Evolutionary conservation across 2,329 filamentous ascomycete genomes (phyloP).

Genomic region (Neonectria sp.): DNA sequence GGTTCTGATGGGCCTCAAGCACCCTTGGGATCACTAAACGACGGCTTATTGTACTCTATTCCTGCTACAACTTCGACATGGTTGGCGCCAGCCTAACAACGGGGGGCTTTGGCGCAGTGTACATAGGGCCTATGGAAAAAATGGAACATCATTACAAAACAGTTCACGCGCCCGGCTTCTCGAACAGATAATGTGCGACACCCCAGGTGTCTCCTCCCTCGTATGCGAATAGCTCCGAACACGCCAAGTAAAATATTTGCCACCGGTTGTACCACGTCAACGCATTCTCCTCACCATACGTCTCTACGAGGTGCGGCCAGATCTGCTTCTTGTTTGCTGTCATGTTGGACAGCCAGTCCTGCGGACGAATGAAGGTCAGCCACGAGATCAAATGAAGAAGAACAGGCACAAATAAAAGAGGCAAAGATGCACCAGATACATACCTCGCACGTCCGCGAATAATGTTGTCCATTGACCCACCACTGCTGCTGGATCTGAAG

Average conservation of each 20-base stretch:
- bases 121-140: slow-evolving; percentile 36
- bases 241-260: slow-evolving; percentile 82
- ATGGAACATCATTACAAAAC: slow-evolving; percentile 2
- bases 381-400: not conserved
- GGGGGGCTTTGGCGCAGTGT: slow-evolving; percentile 32
- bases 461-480: slow-evolving; percentile 80
- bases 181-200: slow-evolving; percentile 76
- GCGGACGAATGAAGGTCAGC: not conserved
- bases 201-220: slow-evolving; percentile 78
- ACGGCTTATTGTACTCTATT: slow-evolving; percentile 29
- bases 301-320: slow-evolving; percentile 75
- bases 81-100: slow-evolving; percentile 19
- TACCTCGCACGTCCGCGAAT: slow-evolving; percentile 79
- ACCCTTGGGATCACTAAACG: slow-evolving; percentile 93
- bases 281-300: slow-evolving; percentile 74
- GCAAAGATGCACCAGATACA: slow-evolving; percentile 30
- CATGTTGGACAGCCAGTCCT: slow-evolving; percentile 77
- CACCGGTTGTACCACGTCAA: slow-evolving; percentile 78
- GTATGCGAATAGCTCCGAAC: slow-evolving; percentile 78
- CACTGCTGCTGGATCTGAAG: slow-evolving; percentile 74
- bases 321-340: slow-evolving; percentile 70
- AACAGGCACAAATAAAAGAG: not conserved
- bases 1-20: slow-evolving; percentile 91
- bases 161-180: slow-evolving; percentile 62
- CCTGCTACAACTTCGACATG: slow-evolving; percentile 29